These are phyloP conservation scores for Potentilla sterilis DNA, from an alignment of 306 rosid genomes.

Conservation along the genomic window DNA sequence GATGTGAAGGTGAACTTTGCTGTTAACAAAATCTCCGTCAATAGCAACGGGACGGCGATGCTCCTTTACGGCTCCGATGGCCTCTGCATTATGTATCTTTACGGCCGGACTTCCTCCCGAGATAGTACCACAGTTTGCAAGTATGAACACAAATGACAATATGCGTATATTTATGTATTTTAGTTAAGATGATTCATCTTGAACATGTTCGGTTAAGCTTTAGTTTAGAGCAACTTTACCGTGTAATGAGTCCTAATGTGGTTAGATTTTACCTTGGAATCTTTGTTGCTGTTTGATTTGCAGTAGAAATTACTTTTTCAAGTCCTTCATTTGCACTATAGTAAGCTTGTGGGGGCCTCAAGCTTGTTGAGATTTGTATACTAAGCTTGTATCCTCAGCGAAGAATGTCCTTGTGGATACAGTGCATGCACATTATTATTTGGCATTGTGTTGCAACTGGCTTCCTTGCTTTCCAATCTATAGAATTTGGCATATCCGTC, in stretches of 20 bases:
- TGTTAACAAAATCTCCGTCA: slow-evolving; percentile 66
- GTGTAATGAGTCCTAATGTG: background rate
- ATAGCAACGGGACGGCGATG: slow-evolving; percentile 68
- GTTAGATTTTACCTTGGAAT: background rate
- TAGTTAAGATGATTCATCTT: slow-evolving; percentile 5
- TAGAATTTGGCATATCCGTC: background rate
- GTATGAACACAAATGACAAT: slow-evolving; percentile 28
- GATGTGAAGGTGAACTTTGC: slow-evolving; percentile 50
- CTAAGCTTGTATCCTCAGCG: background rate
- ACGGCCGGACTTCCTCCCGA: slow-evolving; percentile 57
- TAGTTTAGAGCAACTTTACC: background rate
- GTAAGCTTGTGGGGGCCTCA: background rate
- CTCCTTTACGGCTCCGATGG: slow-evolving; percentile 63
- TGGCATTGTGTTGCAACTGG: background rate
- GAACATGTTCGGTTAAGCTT: background rate
- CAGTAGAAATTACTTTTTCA: background rate
- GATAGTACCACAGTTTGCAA: slow-evolving; percentile 68
- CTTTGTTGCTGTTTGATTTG: background rate
- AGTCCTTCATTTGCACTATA: background rate
- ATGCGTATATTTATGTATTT: background rate
- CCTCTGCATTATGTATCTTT: slow-evolving; percentile 70
- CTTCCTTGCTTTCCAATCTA: background rate
- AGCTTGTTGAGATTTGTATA: too few relatives aligned
- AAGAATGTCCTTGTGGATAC: slow-evolving; percentile 8
- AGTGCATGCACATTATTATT: slow-evolving; percentile 4